Evolutionary conservation across 2,329 filamentous ascomycete genomes (phyloP).

Genomic region (Xylariaceae sp.): DNA sequence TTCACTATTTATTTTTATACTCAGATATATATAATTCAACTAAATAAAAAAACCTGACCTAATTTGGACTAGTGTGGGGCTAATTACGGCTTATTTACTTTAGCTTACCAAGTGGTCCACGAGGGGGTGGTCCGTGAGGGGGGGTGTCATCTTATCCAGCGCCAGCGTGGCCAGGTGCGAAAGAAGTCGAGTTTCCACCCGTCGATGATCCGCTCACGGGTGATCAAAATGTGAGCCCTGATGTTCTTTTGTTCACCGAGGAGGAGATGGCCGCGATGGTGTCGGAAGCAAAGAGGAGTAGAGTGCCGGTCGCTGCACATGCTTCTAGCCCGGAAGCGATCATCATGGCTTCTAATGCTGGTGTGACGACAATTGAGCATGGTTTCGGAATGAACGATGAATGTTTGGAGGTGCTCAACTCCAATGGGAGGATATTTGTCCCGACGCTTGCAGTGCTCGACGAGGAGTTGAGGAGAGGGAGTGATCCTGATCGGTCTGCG

Average conservation of each 20-base stretch:
- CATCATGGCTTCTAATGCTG: constrained; percentile 44
- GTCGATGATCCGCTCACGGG: constrained; percentile 19
- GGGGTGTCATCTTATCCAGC: too few species aligned
- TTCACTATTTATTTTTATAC: too few species aligned
- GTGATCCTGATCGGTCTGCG: constrained; percentile 9
- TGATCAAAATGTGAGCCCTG: constrained; percentile 35
- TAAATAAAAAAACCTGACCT: too few species aligned
- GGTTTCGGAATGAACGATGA: constrained; percentile 38
- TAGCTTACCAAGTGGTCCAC: too few species aligned
- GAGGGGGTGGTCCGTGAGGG: too few species aligned
- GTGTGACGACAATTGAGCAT: constrained; percentile 49
- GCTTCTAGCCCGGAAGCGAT: constrained; percentile 41
- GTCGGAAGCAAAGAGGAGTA: constrained; percentile 41
- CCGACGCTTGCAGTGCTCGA: constrained; percentile 51
- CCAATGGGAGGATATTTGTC: constrained; percentile 46
- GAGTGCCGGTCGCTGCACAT: constrained; percentile 44
- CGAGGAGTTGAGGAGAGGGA: not conserved
- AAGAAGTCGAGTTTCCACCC: constrained; percentile 36
- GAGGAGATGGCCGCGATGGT: constrained; percentile 52
- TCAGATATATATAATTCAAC: too few species aligned
- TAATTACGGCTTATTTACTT: too few species aligned
- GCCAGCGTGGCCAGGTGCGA: constrained; percentile 26
- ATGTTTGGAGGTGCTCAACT: constrained; percentile 42
- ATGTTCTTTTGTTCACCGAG: constrained; percentile 44
- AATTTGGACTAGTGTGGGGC: too few species aligned